These are phyloP conservation scores for Diaporthe destruens DNA, from an alignment of 2,329 filamentous ascomycete genomes.

Conservation along the genomic window DNA sequence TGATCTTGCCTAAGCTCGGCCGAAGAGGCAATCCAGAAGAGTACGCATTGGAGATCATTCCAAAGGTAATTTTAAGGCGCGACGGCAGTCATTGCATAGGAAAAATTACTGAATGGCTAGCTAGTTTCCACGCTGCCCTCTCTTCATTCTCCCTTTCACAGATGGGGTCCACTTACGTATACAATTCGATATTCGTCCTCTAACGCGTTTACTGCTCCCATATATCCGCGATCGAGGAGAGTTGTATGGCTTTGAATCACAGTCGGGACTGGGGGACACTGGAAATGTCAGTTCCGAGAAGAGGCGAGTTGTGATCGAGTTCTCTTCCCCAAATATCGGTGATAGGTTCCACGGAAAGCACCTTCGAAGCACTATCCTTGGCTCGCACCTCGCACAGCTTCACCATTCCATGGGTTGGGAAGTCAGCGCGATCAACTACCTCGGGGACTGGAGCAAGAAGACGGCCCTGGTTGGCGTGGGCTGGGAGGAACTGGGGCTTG, in stretches of 20 bases:
- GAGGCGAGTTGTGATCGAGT: conserved; percentile 74
- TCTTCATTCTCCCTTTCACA: conserved; percentile 66
- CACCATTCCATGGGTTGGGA: conserved; percentile 79
- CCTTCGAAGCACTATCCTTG: conserved; percentile 81
- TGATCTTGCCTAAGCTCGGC: conserved; percentile 50
- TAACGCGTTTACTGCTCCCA: conserved; percentile 69
- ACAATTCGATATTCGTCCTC: conserved; percentile 71
- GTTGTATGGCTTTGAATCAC: conserved; percentile 71
- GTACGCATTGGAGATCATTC: conserved; percentile 42
- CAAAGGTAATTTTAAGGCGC: conserved; percentile 38
- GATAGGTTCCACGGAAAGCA: conserved; percentile 83
- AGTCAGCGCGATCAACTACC: conserved; percentile 78
- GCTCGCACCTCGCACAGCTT: conserved; percentile 77
- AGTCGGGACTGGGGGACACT: conserved; percentile 61
- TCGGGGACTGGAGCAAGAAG: conserved; percentile 85
- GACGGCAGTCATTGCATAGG: background rate
- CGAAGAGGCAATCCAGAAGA: conserved; percentile 44
- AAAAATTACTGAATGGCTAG: background rate
- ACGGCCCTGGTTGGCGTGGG: conserved; percentile 76
- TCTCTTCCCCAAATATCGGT: conserved; percentile 82
- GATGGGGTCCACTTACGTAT: conserved; percentile 73
- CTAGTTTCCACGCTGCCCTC: conserved; percentile 68
- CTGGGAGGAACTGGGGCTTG: conserved; percentile 74
- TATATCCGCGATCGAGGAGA: conserved; percentile 69
- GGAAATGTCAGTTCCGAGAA: conserved; percentile 53